Conservation (phyloP, 495 filamentous ascomycete species). For the Glonium stellatum region DNA sequence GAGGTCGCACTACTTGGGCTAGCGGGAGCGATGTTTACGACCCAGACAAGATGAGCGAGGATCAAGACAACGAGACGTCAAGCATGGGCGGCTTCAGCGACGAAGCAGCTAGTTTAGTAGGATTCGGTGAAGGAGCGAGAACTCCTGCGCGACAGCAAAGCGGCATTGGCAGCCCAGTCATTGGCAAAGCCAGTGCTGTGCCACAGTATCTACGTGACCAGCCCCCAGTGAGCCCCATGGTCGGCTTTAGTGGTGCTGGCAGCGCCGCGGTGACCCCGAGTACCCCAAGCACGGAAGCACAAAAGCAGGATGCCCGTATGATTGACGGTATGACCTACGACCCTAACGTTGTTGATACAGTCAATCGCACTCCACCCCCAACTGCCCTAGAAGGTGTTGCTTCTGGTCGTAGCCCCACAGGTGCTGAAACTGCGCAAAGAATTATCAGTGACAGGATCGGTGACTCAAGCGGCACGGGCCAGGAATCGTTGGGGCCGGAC, state of each 20-base stretch:
- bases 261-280: conserved; percentile 8
- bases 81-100: conserved; percentile 73
- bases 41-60: conserved; percentile 61
- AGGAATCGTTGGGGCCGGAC: conserved; percentile 34
- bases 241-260: conserved; percentile 18
- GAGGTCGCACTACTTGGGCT: conserved; percentile 69
- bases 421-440: conserved; percentile 46
- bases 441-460: conserved; percentile 46
- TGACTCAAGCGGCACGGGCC: conserved; percentile 24
- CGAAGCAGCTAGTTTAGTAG: conserved; percentile 70
- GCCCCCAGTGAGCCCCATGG: conserved; percentile 10
- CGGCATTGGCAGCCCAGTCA: conserved; percentile 28
- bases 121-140: conserved; percentile 79
- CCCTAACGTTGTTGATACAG: conserved; percentile 31
- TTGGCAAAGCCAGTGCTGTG: conserved; percentile 21
- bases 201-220: conserved; percentile 21
- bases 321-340: conserved; percentile 40
- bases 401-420: conserved; percentile 20
- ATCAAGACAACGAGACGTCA: conserved; percentile 53
- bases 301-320: conserved; percentile 34
- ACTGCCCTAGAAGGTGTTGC: conserved; percentile 14
- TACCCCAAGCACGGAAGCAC: conserved; percentile 16
- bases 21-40: conserved; percentile 57
- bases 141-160: conserved; percentile 39
- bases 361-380: conserved; percentile 30